Percentiles rank a stretch among this genome's conserved stretches.
phyloP scores from a whole-genome alignment of 2,329 filamentous ascomycete species.

The Ceratocystis ficicola region DNA sequence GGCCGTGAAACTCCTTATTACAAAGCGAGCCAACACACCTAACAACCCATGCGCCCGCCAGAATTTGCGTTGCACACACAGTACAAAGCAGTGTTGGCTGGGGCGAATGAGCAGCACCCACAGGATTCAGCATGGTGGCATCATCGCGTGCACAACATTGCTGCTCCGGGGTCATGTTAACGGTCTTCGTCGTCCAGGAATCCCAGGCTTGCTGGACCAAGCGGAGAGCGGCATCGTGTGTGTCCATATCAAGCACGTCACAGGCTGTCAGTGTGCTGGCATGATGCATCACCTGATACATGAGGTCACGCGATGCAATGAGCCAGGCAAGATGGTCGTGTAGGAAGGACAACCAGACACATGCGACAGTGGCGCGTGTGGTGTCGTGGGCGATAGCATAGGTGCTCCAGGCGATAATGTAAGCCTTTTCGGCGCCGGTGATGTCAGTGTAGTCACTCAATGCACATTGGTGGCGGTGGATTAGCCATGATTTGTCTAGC shows the following conservation, averaged over 20 bases:
- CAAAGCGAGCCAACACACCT: constrained; percentile 7
- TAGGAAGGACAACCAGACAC: constrained; percentile 42
- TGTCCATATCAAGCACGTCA: constrained; percentile 36
- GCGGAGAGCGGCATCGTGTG: constrained; percentile 34
- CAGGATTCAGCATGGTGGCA: background rate
- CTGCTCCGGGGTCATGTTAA: background rate
- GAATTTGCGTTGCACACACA: constrained; percentile 2
- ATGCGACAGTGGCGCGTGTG: constrained; percentile 41
- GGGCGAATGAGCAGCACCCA: background rate
- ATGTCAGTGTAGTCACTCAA: constrained; percentile 47
- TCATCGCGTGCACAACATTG: background rate
- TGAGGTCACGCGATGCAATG: constrained; percentile 36
- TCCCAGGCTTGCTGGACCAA: constrained; percentile 34
- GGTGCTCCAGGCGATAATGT: constrained; percentile 46
- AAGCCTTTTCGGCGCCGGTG: constrained; percentile 43
- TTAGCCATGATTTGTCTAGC: constrained; percentile 41
- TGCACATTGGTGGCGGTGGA: constrained; percentile 47
- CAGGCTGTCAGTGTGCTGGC: constrained; percentile 39
- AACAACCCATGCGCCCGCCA: constrained; percentile 18
- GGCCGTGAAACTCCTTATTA: constrained; percentile 15
- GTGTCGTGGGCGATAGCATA: constrained; percentile 42
- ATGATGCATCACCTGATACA: constrained; percentile 45
- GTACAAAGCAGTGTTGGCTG: background rate
- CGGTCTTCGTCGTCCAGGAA: background rate
- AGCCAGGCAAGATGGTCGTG: constrained; percentile 42